Conservation (phyloP, 164 flowering plant species). For the Chimonanthus salicifolius region DNA sequence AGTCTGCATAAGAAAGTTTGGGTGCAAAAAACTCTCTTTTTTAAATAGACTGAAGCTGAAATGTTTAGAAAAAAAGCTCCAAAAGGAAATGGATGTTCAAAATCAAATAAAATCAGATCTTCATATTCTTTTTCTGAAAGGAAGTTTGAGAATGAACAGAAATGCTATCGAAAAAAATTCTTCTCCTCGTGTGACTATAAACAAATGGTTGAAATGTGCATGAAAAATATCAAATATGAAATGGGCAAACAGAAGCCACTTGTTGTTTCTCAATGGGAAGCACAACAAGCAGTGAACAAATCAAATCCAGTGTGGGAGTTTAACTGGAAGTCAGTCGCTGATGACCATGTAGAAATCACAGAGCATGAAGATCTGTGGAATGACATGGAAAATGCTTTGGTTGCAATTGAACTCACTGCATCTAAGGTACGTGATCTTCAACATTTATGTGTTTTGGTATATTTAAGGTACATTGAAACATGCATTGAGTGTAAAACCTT, state of each 20-base stretch:
- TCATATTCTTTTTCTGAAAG: constrained; percentile 1
- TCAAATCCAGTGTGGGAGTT: constrained; percentile 12
- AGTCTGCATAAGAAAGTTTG: not conserved
- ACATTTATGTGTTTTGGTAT: too few species aligned
- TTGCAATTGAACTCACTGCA: constrained; percentile 33
- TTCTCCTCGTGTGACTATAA: constrained; percentile 38
- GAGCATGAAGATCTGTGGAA: constrained; percentile 77
- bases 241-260: constrained; percentile 34
- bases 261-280: constrained; percentile 52
- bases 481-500: too few species aligned
- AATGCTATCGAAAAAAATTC: constrained; percentile 5
- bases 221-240: constrained; percentile 57
- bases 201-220: constrained; percentile 54
- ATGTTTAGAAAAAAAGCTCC: constrained; percentile 7
- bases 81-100: constrained; percentile 6
- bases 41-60: not conserved
- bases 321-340: not conserved
- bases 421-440: constrained; percentile 33
- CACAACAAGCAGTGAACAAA: constrained; percentile 21
- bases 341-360: constrained; percentile 38
- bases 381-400: constrained; percentile 64
- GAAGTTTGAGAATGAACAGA: constrained; percentile 19
- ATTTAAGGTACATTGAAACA: too few species aligned
- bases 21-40: not conserved
- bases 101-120: not conserved